phyloP scores from a whole-genome alignment of 2,329 filamentous ascomycete species.

The Zasmidium angulare region DNA sequence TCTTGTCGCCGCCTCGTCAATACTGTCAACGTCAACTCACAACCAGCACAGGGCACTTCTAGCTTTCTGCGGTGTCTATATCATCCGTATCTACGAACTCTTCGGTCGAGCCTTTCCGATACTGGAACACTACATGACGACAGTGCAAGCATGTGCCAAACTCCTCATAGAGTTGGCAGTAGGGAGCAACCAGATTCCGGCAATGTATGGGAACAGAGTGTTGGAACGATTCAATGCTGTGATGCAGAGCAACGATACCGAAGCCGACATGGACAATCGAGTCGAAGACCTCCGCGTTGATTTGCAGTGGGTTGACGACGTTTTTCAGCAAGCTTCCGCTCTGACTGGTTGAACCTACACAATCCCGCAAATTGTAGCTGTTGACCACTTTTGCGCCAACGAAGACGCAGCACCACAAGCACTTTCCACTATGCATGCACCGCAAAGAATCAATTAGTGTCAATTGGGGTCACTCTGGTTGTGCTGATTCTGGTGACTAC shows the following conservation, averaged over 20 bases:
- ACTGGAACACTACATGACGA: neutral
- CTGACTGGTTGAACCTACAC: neutral
- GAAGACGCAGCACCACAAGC: conserved; percentile 6
- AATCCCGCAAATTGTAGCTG: neutral
- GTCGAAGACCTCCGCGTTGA: neutral
- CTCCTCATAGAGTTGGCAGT: conserved; percentile 4
- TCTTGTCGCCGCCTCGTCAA: too few species aligned
- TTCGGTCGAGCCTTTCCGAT: neutral
- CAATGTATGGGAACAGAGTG: conserved; percentile 1
- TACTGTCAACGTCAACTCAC: too few species aligned
- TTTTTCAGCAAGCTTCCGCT: neutral
- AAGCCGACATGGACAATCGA: neutral
- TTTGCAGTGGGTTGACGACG: neutral
- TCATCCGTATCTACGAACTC: conserved; percentile 7
- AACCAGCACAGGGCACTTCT: neutral
- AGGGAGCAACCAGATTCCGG: conserved; percentile 5
- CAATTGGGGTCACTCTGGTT: too few species aligned
- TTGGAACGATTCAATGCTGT: conserved; percentile 1
- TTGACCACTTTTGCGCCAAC: conserved; percentile 9
- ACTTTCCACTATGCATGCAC: conserved; percentile 5
- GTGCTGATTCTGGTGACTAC: too few species aligned
- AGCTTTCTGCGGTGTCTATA: conserved; percentile 6
- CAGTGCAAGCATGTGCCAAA: conserved; percentile 1
- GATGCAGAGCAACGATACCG: neutral
- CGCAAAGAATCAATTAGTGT: too few species aligned